Evolutionary conservation across 2,329 filamentous ascomycete genomes (phyloP), one percentile per base, ranked within the genome.

Genomic region (Pseudogymnoascus sp.): DNA sequence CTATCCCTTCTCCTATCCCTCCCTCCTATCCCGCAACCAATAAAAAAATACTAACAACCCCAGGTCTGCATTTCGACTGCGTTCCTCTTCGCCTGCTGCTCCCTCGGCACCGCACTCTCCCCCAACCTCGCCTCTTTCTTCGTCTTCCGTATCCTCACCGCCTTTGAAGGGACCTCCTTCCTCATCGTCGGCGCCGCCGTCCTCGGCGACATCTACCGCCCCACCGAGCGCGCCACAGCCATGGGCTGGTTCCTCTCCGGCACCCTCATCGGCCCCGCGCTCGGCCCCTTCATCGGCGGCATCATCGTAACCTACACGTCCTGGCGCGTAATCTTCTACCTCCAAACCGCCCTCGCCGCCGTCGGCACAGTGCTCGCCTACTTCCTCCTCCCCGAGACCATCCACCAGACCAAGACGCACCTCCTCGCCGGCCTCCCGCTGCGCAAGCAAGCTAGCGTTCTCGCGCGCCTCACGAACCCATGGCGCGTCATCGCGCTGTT

Each of bases 271-370:
- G 89, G 89, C 0, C 89, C 89, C 6, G 86, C 85, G 0, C 79
- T 89, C 70, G 88, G 89, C 0, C 83, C 85, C 0, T 89, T 91
- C 69, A 78, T 92, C 9, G 85, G 89, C 63, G 90, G 89, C 23
- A 85, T 91, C 50, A 90, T 93, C 61, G 87, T 92, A 15, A 92
- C 88, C 0, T 91, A 85, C 74, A 79, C 81, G 6, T 83, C 80
- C 1, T 93, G 90, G 90, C 81, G 88, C 17, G 83, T 83, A 44
- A 90, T 92, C 62, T 92, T 91, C 76, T 92, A 88, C 86, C 78
- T 93, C 0, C 89, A 92, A 71, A 85, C 86, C 0, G 88, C 82
- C 0, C 78, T 91, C 5, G 86, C 86, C 0, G 87, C 82, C 1
- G 71, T 82, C 0, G 86, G 83, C 0, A 78, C 81, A 0, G 19